phyloP scores from a whole-genome alignment of 2,329 filamentous ascomycete genomes.

The Blastomyces gilchristii region DNA sequence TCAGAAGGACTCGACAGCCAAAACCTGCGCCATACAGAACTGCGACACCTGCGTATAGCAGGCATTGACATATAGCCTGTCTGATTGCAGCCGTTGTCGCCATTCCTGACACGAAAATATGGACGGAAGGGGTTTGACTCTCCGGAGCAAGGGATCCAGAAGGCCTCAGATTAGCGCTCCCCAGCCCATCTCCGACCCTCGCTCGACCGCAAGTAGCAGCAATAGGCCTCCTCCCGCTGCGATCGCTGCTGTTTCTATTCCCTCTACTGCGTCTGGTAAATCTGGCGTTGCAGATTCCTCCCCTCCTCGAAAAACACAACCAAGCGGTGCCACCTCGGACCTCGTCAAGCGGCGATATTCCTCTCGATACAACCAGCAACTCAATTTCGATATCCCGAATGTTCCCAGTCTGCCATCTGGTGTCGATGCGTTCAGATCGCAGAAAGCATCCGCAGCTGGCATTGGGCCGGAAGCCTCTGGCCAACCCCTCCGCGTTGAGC shows the following conservation, averaged over 20 bases:
- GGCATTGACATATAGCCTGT: background rate
- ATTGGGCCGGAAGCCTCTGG: constrained; percentile 43
- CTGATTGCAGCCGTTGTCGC: background rate
- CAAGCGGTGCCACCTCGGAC: constrained; percentile 54
- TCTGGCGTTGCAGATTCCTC: constrained; percentile 23
- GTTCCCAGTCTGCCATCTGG: constrained; percentile 57
- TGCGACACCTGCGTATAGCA: background rate
- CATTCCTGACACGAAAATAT: constrained; percentile 26
- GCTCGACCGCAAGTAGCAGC: constrained; percentile 12
- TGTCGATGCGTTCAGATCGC: constrained; percentile 49
- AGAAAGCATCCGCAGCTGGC: constrained; percentile 32
- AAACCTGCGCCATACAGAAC: background rate
- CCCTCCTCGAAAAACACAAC: constrained; percentile 29
- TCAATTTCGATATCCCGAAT: constrained; percentile 55
- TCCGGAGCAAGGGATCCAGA: constrained; percentile 49
- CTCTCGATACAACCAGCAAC: constrained; percentile 73
- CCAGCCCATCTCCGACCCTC: constrained; percentile 42
- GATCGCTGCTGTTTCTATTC: constrained; percentile 26
- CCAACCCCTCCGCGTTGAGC: constrained; percentile 58
- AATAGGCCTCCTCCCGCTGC: constrained; percentile 20
- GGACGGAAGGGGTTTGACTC: constrained; percentile 49
- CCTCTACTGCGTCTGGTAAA: constrained; percentile 16
- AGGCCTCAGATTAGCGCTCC: constrained; percentile 51
- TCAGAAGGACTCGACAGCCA: background rate
- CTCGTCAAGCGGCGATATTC: constrained; percentile 92